These are phyloP conservation scores for Hygrophila difformis DNA, from an alignment of 257 asterid genomes.

Conservation along the genomic window DNA sequence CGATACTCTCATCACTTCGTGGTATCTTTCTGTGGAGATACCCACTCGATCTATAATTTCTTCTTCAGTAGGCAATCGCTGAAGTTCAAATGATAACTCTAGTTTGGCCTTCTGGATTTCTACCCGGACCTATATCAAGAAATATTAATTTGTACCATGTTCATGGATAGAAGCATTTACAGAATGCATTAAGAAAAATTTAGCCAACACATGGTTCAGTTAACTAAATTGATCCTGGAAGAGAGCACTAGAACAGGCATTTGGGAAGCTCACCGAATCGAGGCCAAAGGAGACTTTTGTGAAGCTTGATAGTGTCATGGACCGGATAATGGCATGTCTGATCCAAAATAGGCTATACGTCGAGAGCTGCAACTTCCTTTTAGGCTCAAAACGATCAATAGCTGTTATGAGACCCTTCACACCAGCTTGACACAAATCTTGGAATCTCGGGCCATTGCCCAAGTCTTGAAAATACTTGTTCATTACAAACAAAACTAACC, in stretches of 20 bases:
- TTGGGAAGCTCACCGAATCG: conserved; percentile 59
- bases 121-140: conserved; percentile 45
- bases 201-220: background rate
- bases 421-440: conserved; percentile 95
- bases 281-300: conserved; percentile 90
- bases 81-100: conserved; percentile 53
- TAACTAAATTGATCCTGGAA: background rate
- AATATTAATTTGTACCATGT: background rate
- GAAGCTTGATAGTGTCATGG: conserved; percentile 87
- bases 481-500: conserved; percentile 83
- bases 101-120: conserved; percentile 67
- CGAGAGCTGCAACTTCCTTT: conserved; percentile 56
- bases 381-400: conserved; percentile 86
- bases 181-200: background rate
- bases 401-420: conserved; percentile 91
- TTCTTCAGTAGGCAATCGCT: conserved; percentile 56
- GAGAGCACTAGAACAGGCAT: background rate
- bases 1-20: conserved; percentile 67
- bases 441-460: conserved; percentile 61
- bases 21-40: conserved; percentile 63
- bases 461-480: conserved; percentile 89
- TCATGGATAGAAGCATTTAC: background rate
- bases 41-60: conserved; percentile 55
- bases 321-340: conserved; percentile 78
- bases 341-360: conserved; percentile 95